These are phyloP conservation scores for Trichocladium uniseriatum DNA, from an alignment of 495 filamentous ascomycete species.

Conservation along the genomic window DNA sequence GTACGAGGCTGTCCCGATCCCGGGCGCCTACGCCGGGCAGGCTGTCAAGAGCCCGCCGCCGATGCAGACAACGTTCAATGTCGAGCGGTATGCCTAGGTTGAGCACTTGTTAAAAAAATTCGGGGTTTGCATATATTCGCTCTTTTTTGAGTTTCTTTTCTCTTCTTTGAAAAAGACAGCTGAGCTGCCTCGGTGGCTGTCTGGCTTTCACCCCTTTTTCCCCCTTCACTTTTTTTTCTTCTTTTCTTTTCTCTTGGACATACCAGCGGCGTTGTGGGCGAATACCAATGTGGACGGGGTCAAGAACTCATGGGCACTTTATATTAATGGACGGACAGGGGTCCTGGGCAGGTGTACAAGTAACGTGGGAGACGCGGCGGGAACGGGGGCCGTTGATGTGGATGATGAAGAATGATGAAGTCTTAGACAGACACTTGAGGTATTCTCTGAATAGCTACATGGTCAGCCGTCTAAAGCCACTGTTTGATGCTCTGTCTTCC, in stretches of 20 bases:
- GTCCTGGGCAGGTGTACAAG: neutral
- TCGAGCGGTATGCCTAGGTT: conserved; percentile 11
- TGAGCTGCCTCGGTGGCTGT: conserved; percentile 10
- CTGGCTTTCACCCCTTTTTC: conserved; percentile 3
- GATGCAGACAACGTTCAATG: conserved; percentile 30
- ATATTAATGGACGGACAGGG: neutral
- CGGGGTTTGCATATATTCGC: conserved; percentile 12
- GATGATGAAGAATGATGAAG: neutral
- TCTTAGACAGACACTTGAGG: neutral
- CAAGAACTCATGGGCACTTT: neutral
- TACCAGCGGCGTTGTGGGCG: conserved; percentile 23
- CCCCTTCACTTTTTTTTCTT: conserved; percentile 2
- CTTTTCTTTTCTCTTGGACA: conserved; percentile 12
- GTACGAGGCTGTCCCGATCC: conserved; percentile 60
- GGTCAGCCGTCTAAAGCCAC: too few relatives aligned
- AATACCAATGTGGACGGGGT: conserved; percentile 2
- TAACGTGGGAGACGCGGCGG: neutral
- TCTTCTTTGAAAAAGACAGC: conserved; percentile 7
- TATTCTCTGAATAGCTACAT: neutral
- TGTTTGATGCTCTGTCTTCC: too few relatives aligned
- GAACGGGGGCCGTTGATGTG: neutral
- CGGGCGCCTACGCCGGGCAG: conserved; percentile 48
- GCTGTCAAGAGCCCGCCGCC: conserved; percentile 37
- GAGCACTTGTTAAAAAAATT: too few relatives aligned
- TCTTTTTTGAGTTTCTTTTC: conserved; percentile 22